Conservation (phyloP, 2,329 filamentous ascomycete genomes). For the Microsporum ferrugineum region DNA sequence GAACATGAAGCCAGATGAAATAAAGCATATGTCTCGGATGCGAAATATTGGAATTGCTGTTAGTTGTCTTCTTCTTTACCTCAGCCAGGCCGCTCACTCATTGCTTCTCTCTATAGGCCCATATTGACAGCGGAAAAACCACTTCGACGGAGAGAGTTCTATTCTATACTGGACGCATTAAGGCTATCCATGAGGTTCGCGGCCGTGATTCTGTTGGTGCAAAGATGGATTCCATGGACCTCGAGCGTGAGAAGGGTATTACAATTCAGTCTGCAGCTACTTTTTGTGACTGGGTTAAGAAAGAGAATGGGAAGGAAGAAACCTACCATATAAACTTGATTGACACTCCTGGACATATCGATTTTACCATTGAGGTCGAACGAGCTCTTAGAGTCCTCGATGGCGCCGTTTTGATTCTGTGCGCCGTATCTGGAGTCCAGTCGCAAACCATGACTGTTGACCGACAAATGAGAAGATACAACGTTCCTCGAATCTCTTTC, state of each 20-base stretch:
- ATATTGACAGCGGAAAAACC: slow-evolving; percentile 98
- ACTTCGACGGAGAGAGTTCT: slow-evolving; percentile 93
- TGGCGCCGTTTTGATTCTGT: slow-evolving; percentile 96
- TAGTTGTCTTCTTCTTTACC: slow-evolving; percentile 17
- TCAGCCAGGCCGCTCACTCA: background rate
- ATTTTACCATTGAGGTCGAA: slow-evolving; percentile 98
- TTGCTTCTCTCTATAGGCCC: slow-evolving; percentile 42
- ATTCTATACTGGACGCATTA: slow-evolving; percentile 96
- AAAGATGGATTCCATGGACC: slow-evolving; percentile 99
- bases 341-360: slow-evolving; percentile 95
- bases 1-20: slow-evolving; percentile 71
- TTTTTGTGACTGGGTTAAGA: slow-evolving; percentile 93
- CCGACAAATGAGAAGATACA: slow-evolving; percentile 96
- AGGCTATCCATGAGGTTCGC: slow-evolving; percentile 83
- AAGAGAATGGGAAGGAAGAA: slow-evolving; percentile 69
- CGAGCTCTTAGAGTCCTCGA: slow-evolving; percentile 87
- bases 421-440: slow-evolving; percentile 92
- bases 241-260: slow-evolving; percentile 96
- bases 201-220: slow-evolving; percentile 90
- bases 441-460: slow-evolving; percentile 97
- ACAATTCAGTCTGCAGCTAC: slow-evolving; percentile 98
- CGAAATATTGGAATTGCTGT: slow-evolving; percentile 97
- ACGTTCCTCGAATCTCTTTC: slow-evolving; percentile 88
- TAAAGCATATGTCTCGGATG: slow-evolving; percentile 63
- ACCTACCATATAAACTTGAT: slow-evolving; percentile 98